Evolutionary conservation across 140 eudicot genomes (phyloP).

Genomic region (Cichorium intybus): DNA sequence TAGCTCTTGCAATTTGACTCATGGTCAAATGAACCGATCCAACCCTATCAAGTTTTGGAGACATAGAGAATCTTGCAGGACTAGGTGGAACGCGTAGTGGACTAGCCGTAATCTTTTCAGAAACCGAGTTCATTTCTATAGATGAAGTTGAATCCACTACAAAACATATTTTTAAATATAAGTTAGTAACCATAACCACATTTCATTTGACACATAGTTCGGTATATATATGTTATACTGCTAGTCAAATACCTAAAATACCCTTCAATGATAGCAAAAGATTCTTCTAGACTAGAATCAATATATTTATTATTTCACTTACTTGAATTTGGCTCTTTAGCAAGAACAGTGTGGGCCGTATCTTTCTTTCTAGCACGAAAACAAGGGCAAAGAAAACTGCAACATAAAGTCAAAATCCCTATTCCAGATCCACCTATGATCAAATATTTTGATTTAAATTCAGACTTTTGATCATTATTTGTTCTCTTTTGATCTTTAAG

Average conservation of each 20-base stretch:
- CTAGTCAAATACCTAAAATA: neutral
- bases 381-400: constrained; percentile 74
- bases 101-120: constrained; percentile 67
- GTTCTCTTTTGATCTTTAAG: constrained; percentile 32
- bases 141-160: constrained; percentile 82
- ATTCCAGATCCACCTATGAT: constrained; percentile 67
- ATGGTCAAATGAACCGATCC: constrained; percentile 84
- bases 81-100: constrained; percentile 87
- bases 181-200: constrained; percentile 1
- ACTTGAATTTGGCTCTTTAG: constrained; percentile 77
- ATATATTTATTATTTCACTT: constrained; percentile 26
- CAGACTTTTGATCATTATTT: constrained; percentile 22
- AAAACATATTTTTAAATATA: constrained; percentile 10
- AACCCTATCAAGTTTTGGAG: constrained; percentile 70
- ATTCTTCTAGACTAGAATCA: neutral
- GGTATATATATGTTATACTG: neutral
- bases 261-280: neutral
- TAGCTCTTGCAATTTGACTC: constrained; percentile 68
- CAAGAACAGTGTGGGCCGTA: constrained; percentile 45
- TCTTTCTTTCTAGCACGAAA: constrained; percentile 65
- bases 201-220: neutral
- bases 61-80: constrained; percentile 81
- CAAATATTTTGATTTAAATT: constrained; percentile 38
- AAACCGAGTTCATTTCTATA: constrained; percentile 58
- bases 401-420: constrained; percentile 59